phyloP scores from a whole-genome alignment of 345 rosid genomes.

The Mangifera indica region DNA sequence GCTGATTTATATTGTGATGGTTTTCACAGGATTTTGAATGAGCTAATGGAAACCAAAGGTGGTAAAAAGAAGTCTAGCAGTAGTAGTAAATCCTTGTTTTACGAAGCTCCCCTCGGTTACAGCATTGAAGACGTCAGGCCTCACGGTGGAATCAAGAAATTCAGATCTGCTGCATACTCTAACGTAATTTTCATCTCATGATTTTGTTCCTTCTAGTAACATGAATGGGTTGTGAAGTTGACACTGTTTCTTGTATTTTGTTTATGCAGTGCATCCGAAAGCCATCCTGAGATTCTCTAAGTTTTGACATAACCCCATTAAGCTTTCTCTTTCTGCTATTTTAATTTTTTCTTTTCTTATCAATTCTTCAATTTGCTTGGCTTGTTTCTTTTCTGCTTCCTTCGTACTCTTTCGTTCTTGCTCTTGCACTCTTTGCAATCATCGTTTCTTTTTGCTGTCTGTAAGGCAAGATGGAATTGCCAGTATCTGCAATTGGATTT shows the following conservation, averaged over 20 bases:
- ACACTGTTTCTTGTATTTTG: neutral
- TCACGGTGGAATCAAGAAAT: conserved; percentile 98
- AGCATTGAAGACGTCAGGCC: conserved; percentile 99
- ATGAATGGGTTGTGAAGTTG: conserved; percentile 5
- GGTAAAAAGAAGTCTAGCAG: conserved; percentile 83
- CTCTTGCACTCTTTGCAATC: conserved; percentile 28
- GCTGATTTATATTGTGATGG: neutral
- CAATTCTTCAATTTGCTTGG: conserved; percentile 19
- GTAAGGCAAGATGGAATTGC: conserved; percentile 53
- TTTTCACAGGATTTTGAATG: conserved; percentile 62
- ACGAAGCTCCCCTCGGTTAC: conserved; percentile 99
- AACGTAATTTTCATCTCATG: conserved; percentile 44
- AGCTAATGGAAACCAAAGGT: conserved; percentile 94
- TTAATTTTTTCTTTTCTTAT: neutral
- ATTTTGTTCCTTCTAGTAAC: neutral
- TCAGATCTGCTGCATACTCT: conserved; percentile 95
- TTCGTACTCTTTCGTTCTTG: conserved; percentile 43
- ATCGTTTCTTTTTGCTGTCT: conserved; percentile 15
- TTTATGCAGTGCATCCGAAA: conserved; percentile 71
- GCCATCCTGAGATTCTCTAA: conserved; percentile 69
- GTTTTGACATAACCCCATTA: conserved; percentile 21
- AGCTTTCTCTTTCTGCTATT: conserved; percentile 23
- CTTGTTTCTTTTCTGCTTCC: conserved; percentile 26
- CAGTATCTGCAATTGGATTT: conserved; percentile 80
- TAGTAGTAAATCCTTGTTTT: conserved; percentile 68